A percentile compares a stretch with the other conserved stretches of the same genome.
Evolutionary conservation across 345 rosid species (phyloP).

Genomic region (Hypericum perforatum): DNA sequence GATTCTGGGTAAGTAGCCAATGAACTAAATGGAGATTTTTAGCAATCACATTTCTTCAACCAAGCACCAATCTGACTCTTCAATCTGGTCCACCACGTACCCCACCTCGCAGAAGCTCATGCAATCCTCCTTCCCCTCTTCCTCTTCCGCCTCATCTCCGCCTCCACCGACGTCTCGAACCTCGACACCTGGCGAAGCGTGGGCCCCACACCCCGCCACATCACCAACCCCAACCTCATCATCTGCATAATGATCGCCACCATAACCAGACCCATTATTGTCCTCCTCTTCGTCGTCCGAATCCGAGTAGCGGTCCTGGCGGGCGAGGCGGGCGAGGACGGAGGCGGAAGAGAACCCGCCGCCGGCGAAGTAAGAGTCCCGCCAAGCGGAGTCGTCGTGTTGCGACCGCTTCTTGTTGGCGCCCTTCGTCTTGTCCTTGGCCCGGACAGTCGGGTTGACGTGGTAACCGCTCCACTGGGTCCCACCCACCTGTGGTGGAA

Average conservation of each 20-base stretch:
- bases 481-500: too few relatives aligned
- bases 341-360: conserved; percentile 43
- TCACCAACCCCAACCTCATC: neutral
- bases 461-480: too few relatives aligned
- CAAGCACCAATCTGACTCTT: conserved; percentile 42
- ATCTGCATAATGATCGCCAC: neutral
- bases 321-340: conserved; percentile 32
- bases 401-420: too few relatives aligned
- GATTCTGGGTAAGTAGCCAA: too few relatives aligned
- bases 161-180: neutral
- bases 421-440: too few relatives aligned
- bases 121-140: conserved; percentile 7
- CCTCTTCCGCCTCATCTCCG: conserved; percentile 1
- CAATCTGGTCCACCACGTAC: conserved; percentile 23
- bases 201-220: too few relatives aligned
- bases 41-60: conserved; percentile 32
- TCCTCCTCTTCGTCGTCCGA: conserved; percentile 12
- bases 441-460: too few relatives aligned
- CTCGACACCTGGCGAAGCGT: neutral
- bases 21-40: too few relatives aligned
- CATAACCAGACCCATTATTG: conserved; percentile 10
- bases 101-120: conserved; percentile 28
- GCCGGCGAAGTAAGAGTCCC: too few relatives aligned
- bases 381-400: too few relatives aligned
- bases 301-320: neutral